Evolutionary conservation across 129 eudicot genomes (phyloP).

Genomic region (Lactuca sativa): DNA sequence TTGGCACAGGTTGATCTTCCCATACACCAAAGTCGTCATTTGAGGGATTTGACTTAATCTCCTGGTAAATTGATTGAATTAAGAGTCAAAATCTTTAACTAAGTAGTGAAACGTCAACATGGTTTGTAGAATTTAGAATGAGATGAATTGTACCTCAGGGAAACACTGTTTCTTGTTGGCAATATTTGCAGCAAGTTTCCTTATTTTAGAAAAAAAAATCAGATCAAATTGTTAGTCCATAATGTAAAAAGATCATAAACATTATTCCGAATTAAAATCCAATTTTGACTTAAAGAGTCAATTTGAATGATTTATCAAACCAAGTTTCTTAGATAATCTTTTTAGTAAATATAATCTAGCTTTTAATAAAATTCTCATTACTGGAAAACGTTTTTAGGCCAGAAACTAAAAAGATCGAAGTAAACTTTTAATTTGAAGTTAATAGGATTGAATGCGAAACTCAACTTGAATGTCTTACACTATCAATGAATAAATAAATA

Average conservation of each 20-base stretch:
- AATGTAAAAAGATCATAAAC: neutral
- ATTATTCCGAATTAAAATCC: neutral
- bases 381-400: neutral
- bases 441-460: neutral
- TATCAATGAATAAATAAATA: neutral
- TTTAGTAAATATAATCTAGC: too few relatives aligned
- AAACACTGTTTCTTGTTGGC: constrained; percentile 40
- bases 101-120: neutral
- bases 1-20: constrained; percentile 67
- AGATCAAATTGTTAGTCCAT: constrained; percentile 14
- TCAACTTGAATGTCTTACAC: constrained; percentile 10
- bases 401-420: neutral
- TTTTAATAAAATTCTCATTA: neutral
- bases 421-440: constrained; percentile 3
- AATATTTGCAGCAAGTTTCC: constrained; percentile 64
- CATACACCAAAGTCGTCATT: constrained; percentile 40
- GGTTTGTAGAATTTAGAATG: neutral
- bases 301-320: neutral
- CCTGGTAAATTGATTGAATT: constrained; percentile 34
- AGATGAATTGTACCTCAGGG: constrained; percentile 39
- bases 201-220: constrained; percentile 17
- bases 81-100: constrained; percentile 4
- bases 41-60: constrained; percentile 39
- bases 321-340: neutral
- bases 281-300: neutral